Base-by-base conservation (phyloP, 495 filamentous ascomycete species). In the Talaromyces liani region DNA sequence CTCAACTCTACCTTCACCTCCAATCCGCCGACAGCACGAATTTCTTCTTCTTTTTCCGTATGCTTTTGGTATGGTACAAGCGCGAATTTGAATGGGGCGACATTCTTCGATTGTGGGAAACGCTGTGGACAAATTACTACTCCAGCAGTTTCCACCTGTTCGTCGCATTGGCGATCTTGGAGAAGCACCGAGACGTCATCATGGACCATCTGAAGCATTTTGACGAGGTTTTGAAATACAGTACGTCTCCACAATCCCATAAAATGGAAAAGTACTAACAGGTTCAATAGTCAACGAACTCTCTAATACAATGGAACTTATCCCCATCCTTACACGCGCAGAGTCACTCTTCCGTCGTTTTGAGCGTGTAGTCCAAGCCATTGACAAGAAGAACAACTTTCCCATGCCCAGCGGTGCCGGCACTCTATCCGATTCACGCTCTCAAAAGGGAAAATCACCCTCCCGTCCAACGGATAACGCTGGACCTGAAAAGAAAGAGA, bases 21-120 rank as follows among this genome's bases (percentile, higher is more conserved):
- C 85, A 96, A 70, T 85, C 82, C 7, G 91, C 93, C 25, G 95
- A 98, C 65, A 91, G 87, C 68, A 98, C 94, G 20, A 98, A 98
- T 74, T 98, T 98, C 76, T 98, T 98, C 75, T 98, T 98, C 80
- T 98, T 98, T 81, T 98, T 98, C 83, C 88, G 94, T 25, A 97
- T 97, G 93, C 79, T 98, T 25, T 80, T 98, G 0, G 94, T 98
- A 20, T 98, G 93, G 93, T 98, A 93, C 75, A 98, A 98, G 77
- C 89, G 94, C 4, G 94, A 98, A 75, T 98, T 98, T 68, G 81
- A 85, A 68, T 98, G 92, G 91, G 70, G 79, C 45, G 91, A 97
- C 70, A 84, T 96, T 31, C 78, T 98, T 33, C 86, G 89, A 22
- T 80, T 98, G 7, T 98, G 94, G 93, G 94, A 98, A 75, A 82